A percentile compares a stretch with the other conserved stretches of the same genome.
Conservation (phyloP, 768 basidiomycete genomes). For the Tricholoma matsutake region DNA sequence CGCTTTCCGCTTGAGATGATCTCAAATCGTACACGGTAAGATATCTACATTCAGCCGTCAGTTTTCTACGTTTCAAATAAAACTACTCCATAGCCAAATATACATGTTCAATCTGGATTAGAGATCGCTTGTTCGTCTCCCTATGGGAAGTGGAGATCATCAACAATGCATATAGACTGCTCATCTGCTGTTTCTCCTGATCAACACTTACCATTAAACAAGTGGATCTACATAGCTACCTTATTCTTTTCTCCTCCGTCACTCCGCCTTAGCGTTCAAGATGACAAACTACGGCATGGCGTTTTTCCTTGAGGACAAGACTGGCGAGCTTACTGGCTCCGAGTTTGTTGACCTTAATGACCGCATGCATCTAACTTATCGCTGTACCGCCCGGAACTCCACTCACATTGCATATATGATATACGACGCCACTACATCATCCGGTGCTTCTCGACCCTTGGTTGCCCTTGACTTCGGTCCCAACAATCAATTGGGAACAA, state of each 20-base stretch:
- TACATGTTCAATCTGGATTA: not conserved
- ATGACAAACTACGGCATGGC: conserved; percentile 54
- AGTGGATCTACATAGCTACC: not conserved
- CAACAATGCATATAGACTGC: not conserved
- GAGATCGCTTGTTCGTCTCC: not conserved
- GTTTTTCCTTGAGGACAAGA: conserved; percentile 62
- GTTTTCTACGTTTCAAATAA: not conserved
- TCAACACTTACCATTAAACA: not conserved
- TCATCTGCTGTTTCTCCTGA: not conserved
- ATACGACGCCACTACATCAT: conserved; percentile 37
- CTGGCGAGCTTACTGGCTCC: conserved; percentile 49
- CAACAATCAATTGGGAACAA: conserved; percentile 47
- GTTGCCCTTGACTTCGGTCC: conserved; percentile 51
- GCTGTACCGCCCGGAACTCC: conserved; percentile 42
- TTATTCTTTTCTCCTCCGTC: not conserved
- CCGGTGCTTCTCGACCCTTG: conserved; percentile 33
- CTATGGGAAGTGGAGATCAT: not conserved
- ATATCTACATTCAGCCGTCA: not conserved
- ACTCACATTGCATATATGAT: conserved; percentile 50
- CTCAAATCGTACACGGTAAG: not conserved
- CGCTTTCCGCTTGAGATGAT: not conserved
- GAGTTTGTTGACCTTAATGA: conserved; percentile 64
- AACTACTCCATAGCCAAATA: not conserved
- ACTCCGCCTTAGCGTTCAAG: not conserved
- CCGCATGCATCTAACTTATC: conserved; percentile 49